Base-by-base conservation (phyloP, 805 yeast species). In the Metschnikowia kofuensis region DNA sequence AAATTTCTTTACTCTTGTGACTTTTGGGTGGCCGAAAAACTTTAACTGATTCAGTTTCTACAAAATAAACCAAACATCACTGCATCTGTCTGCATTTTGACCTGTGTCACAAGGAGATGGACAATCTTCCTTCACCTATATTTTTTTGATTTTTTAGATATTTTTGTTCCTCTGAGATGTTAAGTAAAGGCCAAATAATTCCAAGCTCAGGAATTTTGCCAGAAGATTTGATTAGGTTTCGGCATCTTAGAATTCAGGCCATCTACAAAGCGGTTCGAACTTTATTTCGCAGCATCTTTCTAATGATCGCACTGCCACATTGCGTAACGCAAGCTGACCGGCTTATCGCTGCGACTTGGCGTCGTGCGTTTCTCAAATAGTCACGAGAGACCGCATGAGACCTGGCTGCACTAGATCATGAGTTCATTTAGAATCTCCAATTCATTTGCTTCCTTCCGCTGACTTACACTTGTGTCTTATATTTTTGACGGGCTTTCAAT, bases 1-100 rank as follows among this genome's bases (percentile, higher is more conserved):
- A 69, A 74, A 0, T 85, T 77, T 72, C 63, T 62, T 5, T 86
- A 84, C 58, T 68, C 77, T 26, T 84, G 90, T 58, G 87, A 83
- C 50, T 86, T 68, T 57, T 86, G 90, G 90, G 80, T 84, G 2
- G 60, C 56, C 2, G 41, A 43, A 38, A 53, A 48, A 40, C 32
- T 27, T 34, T 51, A 29, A 12, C 13, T 13, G 32, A 27, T 8
- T 4, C 11, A 35, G 0, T 2, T n/a, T n/a, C 13, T 10, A 14
- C 11, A 11, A 35, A 1, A 4, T 12, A n/a, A 14, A n/a, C 38
- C n/a, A n/a, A n/a, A n/a, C n/a, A n/a, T 30, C 32, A 30, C 11
- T 30, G 32, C 32, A 9, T 11, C 8, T 30, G 8, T 30, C 11
- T 30, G 11, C 32, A 30, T 30, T 30, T 30, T 30, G 11, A 30